phyloP scores from a whole-genome alignment of 352 stramenopile genomes.

The Pythium brassicae region DNA sequence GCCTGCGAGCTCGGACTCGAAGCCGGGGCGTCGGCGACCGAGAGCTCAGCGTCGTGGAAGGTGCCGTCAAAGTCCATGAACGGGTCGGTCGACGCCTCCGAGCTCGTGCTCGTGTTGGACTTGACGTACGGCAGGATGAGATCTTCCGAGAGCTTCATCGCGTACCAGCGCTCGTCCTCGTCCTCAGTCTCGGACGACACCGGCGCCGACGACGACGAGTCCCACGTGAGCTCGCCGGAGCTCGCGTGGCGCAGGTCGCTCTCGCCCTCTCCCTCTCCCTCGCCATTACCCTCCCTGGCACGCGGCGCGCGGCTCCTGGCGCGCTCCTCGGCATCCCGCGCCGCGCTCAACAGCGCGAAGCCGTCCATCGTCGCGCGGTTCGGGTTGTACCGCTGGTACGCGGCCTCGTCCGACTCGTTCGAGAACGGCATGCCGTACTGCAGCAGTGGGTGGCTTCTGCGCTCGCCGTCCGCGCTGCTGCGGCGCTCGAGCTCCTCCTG shows the following conservation, averaged over 20 bases:
- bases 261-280: not conserved
- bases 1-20: not conserved
- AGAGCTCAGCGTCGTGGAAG: conserved; percentile 6
- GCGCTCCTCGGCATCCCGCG: conserved; percentile 14
- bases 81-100: conserved; percentile 7
- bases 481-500: conserved; percentile 14
- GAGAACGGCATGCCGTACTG: conserved; percentile 20
- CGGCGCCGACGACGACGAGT: conserved; percentile 12
- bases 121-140: conserved; percentile 8
- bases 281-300: not conserved
- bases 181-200: not conserved
- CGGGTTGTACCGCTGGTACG: conserved; percentile 28
- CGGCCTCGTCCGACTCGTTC: conserved; percentile 27
- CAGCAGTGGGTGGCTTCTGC: conserved; percentile 12
- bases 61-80: conserved; percentile 18
- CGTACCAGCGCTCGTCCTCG: conserved; percentile 20
- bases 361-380: conserved; percentile 19
- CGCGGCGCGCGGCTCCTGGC: not conserved
- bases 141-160: conserved; percentile 5
- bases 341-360: conserved; percentile 28
- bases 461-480: conserved; percentile 13
- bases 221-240: conserved; percentile 13
- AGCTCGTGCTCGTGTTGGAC: conserved; percentile 14
- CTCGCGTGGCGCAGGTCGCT: conserved; percentile 8
- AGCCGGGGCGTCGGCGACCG: not conserved